Evolutionary conservation across 1,284 basidiomycete genomes (phyloP).

Genomic region (Ceratobasidium sp.): DNA sequence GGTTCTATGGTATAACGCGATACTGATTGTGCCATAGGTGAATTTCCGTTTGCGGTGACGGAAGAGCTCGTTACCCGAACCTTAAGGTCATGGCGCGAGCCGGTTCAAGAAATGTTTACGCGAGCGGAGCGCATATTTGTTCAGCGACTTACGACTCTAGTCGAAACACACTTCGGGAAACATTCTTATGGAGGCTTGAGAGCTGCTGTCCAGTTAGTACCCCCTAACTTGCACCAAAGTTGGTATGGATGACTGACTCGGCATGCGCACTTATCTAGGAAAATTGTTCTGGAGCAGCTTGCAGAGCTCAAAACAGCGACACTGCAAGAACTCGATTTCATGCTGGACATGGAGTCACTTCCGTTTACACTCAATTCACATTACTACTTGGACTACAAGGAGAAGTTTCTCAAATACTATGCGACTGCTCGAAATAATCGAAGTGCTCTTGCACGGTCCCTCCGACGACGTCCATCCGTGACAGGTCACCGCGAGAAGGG

Average conservation of each 20-base stretch:
- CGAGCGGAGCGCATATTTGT: conserved; percentile 28
- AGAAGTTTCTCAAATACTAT: conserved; percentile 32
- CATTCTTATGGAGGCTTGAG: conserved; percentile 32
- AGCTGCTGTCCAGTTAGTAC: conserved; percentile 13
- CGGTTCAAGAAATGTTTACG: conserved; percentile 23
- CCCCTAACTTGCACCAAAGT: not conserved
- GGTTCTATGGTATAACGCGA: not conserved
- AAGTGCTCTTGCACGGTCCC: not conserved
- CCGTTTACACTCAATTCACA: conserved; percentile 39
- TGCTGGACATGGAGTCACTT: conserved; percentile 24
- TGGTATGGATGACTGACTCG: not conserved
- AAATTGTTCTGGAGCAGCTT: conserved; percentile 19
- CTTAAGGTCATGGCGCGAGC: conserved; percentile 20
- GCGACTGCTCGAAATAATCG: not conserved
- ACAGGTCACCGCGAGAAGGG: not conserved
- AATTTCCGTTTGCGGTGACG: conserved; percentile 37
- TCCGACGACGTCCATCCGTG: not conserved
- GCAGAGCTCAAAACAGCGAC: conserved; percentile 8
- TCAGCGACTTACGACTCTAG: conserved; percentile 24
- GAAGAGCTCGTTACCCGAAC: conserved; percentile 27
- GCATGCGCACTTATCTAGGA: too few relatives aligned
- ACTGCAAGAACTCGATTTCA: conserved; percentile 17
- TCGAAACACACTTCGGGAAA: conserved; percentile 31
- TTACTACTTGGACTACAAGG: conserved; percentile 36
- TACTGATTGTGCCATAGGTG: conserved; percentile 45